A percentile compares a stretch with the other conserved stretches of the same genome.
Evolutionary conservation across 2,329 filamentous ascomycete species (phyloP).

Genomic region (Cercospora sp.): DNA sequence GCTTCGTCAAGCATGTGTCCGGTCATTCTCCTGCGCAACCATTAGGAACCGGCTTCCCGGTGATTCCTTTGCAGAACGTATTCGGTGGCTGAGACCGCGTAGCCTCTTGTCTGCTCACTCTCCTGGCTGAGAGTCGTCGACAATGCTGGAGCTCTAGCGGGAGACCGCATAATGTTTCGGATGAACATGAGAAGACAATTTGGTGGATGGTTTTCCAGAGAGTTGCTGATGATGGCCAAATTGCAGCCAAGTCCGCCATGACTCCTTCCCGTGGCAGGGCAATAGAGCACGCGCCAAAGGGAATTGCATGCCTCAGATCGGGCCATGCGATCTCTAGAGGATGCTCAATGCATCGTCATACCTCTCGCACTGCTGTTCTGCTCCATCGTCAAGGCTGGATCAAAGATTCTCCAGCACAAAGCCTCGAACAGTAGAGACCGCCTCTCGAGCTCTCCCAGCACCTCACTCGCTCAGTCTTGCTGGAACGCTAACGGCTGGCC

Average conservation of each 20-base stretch:
- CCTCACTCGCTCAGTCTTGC: not conserved
- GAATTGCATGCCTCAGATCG: not conserved
- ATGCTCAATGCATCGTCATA: not conserved
- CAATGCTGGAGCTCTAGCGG: conserved; percentile 6
- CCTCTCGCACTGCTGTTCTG: not conserved
- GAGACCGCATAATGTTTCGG: conserved; percentile 15
- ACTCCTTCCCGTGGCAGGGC: not conserved
- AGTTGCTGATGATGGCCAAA: not conserved
- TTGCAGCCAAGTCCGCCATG: not conserved
- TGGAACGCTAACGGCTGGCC: conserved; percentile 5
- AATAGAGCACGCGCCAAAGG: not conserved
- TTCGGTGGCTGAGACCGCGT: not conserved
- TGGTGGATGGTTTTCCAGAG: not conserved
- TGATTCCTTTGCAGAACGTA: not conserved
- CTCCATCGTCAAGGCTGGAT: not conserved
- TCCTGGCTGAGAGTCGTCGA: not conserved
- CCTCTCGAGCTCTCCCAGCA: not conserved
- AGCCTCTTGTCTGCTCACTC: no score
- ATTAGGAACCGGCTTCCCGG: not conserved
- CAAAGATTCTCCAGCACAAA: not conserved
- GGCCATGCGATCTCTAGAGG: not conserved
- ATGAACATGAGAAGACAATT: not conserved
- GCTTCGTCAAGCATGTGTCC: not conserved
- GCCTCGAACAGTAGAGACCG: not conserved
- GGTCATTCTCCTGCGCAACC: not conserved